phyloP scores from a whole-genome alignment of 164 flowering plant species.

The Magnolia kwangsiensis region DNA sequence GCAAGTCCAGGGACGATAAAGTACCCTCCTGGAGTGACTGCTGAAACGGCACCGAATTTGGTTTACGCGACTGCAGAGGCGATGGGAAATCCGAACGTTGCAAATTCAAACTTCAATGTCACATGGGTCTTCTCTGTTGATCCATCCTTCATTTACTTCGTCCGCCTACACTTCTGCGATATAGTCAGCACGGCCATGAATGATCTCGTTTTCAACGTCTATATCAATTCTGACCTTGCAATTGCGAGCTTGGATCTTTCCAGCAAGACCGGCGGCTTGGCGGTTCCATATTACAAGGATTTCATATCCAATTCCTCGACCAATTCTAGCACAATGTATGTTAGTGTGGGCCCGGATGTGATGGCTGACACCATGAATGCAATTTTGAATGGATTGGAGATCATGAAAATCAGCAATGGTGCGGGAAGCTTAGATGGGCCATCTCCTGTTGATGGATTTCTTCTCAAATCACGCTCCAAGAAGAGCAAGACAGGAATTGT shows the following conservation, averaged over 20 bases:
- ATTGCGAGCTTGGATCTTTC: conserved; percentile 57
- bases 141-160: conserved; percentile 57
- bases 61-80: conserved; percentile 78
- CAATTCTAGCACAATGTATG: conserved; percentile 42
- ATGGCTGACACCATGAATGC: conserved; percentile 44
- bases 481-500: conserved; percentile 32
- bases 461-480: conserved; percentile 34
- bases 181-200: conserved; percentile 61
- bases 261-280: conserved; percentile 38
- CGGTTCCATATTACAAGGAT: conserved; percentile 61
- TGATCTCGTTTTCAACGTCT: conserved; percentile 58
- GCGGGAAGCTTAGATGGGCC: conserved; percentile 63
- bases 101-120: conserved; percentile 58
- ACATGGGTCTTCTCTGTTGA: conserved; percentile 82
- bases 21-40: conserved; percentile 36
- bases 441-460: conserved; percentile 39
- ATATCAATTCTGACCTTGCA: conserved; percentile 53
- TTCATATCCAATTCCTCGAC: conserved; percentile 52
- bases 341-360: conserved; percentile 78
- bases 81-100: conserved; percentile 64
- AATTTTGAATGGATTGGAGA: conserved; percentile 78
- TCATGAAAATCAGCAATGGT: conserved; percentile 79
- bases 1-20: conserved; percentile 24
- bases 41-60: conserved; percentile 71
- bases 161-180: conserved; percentile 83